These are phyloP conservation scores for Claviceps spartinae DNA, from an alignment of 2,329 filamentous ascomycete genomes.

Conservation along the genomic window DNA sequence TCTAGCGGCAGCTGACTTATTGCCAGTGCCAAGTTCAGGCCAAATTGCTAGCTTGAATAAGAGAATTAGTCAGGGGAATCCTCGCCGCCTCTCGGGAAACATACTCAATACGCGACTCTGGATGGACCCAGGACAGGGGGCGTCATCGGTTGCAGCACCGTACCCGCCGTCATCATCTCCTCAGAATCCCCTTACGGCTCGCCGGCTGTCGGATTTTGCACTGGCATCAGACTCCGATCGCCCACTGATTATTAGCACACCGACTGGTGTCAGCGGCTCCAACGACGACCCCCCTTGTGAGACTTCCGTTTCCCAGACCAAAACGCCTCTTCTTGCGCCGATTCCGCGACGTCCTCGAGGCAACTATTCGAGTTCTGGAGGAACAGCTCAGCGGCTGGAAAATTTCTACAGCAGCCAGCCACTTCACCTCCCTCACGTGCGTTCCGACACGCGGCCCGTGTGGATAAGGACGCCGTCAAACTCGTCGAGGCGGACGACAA, in stretches of 20 bases:
- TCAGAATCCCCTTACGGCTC: background rate
- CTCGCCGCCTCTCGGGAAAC: conserved; percentile 29
- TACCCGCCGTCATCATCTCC: background rate
- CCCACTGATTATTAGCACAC: conserved; percentile 48
- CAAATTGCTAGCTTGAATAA: conserved; percentile 25
- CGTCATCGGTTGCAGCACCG: background rate
- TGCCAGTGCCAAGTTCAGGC: conserved; percentile 25
- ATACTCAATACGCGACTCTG: conserved; percentile 15
- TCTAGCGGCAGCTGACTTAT: conserved; percentile 20
- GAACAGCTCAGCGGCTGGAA: conserved; percentile 40
- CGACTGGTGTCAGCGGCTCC: conserved; percentile 38
- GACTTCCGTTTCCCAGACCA: conserved; percentile 20
- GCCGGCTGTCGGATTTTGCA: background rate
- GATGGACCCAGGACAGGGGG: background rate
- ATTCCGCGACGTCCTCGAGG: conserved; percentile 36
- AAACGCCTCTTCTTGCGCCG: conserved; percentile 38
- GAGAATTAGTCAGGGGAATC: conserved; percentile 23
- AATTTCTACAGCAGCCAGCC: conserved; percentile 34
- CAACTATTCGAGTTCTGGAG: conserved; percentile 20
- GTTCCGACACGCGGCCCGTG: conserved; percentile 13
- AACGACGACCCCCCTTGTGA: conserved; percentile 33
- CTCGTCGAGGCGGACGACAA: conserved; percentile 22
- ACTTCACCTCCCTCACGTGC: conserved; percentile 4
- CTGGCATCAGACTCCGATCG: conserved; percentile 27
- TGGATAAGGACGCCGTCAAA: conserved; percentile 25